Percentiles rank a stretch among this genome's conserved stretches.
Conservation (phyloP, 108 stramenopile genomes). For the Aureococcus anophagefferens region DNA sequence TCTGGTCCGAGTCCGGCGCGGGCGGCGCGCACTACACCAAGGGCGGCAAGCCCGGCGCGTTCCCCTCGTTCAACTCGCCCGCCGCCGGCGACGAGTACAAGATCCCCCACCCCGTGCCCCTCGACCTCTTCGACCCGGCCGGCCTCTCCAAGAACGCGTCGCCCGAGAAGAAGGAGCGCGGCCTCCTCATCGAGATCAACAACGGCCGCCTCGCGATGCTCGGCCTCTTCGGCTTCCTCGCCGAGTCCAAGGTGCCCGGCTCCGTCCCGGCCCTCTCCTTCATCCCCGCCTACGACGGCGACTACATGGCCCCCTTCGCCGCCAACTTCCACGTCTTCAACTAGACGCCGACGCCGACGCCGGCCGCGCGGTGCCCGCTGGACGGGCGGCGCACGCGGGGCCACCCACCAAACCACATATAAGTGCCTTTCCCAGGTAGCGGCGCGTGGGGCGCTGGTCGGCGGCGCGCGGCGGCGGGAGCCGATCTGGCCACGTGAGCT, state of each 20-base stretch:
- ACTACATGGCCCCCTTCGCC: slow-evolving; percentile 34
- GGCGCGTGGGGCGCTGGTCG: too few species aligned
- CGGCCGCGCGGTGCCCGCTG: too few species aligned
- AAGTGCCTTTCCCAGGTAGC: too few species aligned
- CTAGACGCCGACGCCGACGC: too few species aligned
- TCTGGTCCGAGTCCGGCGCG: slow-evolving; percentile 57
- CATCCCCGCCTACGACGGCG: slow-evolving; percentile 26
- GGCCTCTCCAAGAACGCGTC: slow-evolving; percentile 49
- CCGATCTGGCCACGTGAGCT: too few species aligned
- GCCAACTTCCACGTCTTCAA: too few species aligned
- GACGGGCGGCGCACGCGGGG: too few species aligned
- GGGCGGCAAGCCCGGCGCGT: slow-evolving; percentile 57
- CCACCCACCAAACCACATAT: too few species aligned
- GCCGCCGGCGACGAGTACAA: slow-evolving; percentile 23
- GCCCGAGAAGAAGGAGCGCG: slow-evolving; percentile 52
- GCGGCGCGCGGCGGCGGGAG: too few species aligned
- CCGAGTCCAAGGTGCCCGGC: slow-evolving; percentile 48
- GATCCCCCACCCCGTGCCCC: slow-evolving; percentile 67
- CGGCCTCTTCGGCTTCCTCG: too few species aligned
- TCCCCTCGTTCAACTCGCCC: slow-evolving; percentile 50
- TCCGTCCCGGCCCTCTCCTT: slow-evolving; percentile 29
- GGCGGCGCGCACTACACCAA: slow-evolving; percentile 61
- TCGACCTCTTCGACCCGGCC: slow-evolving; percentile 55
- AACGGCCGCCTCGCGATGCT: slow-evolving; percentile 63
- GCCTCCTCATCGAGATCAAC: slow-evolving; percentile 57